Base-by-base conservation (phyloP, 2,329 filamentous ascomycete genomes). In the Fusarium xylarioides region DNA sequence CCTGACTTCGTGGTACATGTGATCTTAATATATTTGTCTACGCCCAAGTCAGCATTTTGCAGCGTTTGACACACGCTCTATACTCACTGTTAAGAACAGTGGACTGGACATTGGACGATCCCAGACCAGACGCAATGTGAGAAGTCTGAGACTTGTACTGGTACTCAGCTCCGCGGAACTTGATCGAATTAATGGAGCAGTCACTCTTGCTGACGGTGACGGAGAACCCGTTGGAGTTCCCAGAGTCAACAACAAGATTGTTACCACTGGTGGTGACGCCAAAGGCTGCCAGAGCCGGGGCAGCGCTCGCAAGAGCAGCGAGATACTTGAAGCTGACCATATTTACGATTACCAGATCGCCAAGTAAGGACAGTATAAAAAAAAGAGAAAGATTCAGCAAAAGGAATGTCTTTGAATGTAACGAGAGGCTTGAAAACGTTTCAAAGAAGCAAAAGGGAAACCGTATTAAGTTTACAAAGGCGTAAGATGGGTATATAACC, bases 101-200 rank as follows among this genome's bases (percentile, higher is more conserved):
- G 68, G 82, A 86, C 56, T 83, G 86, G 12, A 92, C 89, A 14
- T 85, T 87, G 12, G 88, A 87, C 6, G 85, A 84, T 11, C 85
- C 85, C 26, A 81, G 79, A n/a, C 79, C 79, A n/a, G 81, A 82
- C 5, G 85, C 85, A 14, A 83, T 83, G 52, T 86, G 76, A 18
- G 81, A 80, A 46, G 79, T 81, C 54, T 79, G 77, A 30, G 77
- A 78, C 52, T 71, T 70, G 73, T 89, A 88, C 79, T 92, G 90
- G 12, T 90, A 84, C 77, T 92, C 88, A 47, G 85, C 84, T 66
- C 88, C 87, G 30, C 87, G 86, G 77, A 86, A 91, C 60, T 86
- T 85, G 78, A 92, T 88, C 1, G 89, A 91, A 19, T 86, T 91
- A 78, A 92, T 89, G 73, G 91, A 90, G 73, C 90, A 91, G 77